Evolutionary conservation across 2,329 filamentous ascomycete genomes (phyloP), one percentile per base, ranked within the genome.

Genomic region (Ophiosphaerella narmari): DNA sequence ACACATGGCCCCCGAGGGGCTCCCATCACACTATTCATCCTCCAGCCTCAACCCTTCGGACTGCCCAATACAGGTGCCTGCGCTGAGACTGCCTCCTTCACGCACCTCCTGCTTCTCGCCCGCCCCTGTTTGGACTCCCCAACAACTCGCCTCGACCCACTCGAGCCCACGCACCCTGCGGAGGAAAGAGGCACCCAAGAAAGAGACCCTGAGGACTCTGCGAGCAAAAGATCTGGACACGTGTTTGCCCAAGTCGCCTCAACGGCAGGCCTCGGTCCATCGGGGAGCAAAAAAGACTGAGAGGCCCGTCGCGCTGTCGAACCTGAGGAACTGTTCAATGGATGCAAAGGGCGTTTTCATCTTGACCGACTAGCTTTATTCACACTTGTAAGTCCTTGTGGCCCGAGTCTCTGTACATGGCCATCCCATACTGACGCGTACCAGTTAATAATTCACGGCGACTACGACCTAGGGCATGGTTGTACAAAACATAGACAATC

Each of bases 141-240:
- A 50, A 4, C 26, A 50, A 14, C 37, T 43, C 8, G 43, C 52
- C 12, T 58, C 58, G 34, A 52, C 55, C 24, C 53, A 43, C 33
- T 48, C 39, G 7, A 48, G 48, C 16, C 51, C 39, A 34, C 57
- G 45, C 38, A 43, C 55, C 23, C 34, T 65, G 38, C 52, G 60
- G 39, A 54, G 60, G 14, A 62, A 57, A 38, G 60, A 57, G 26
- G 55, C 50, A 11, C 70, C 70, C 2, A 64, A 57, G 46, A 45
- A 55, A 31, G 66, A 69, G 29, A 68, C 60, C 0, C 44, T 74
- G 38, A 65, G 72, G 24, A 60, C 61, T 24, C 43, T 74, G 16
- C 48, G 72, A 45, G 66, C 60, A 6, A 71, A 68, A 46, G 66
- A 71, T 31, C 70, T 65, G 3, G 72, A 73, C 12, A 64, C 65